Percentiles rank a stretch among this genome's conserved stretches.
phyloP scores from a whole-genome alignment of 2,329 filamentous ascomycete species.

The Xylariomycetidae sp. region DNA sequence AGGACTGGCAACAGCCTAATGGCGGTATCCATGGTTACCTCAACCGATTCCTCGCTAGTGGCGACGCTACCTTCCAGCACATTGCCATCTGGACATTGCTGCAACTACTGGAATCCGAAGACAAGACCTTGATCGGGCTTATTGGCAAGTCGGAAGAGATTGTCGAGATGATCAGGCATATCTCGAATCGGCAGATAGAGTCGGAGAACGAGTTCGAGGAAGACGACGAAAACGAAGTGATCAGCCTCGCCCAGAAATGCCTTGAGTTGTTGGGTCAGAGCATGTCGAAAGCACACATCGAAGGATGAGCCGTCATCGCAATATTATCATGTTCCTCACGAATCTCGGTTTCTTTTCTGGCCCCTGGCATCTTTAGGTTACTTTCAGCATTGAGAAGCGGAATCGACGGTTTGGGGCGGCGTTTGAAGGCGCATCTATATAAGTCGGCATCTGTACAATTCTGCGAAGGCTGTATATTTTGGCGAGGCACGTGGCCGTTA shows the following conservation, averaged over 20 bases:
- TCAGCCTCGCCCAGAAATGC: slow-evolving; percentile 83
- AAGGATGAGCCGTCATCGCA: slow-evolving; percentile 48
- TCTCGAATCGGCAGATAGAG: slow-evolving; percentile 83
- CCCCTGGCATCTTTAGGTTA: slow-evolving; percentile 22
- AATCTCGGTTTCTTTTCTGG: slow-evolving; percentile 19
- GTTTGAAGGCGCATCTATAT: slow-evolving; percentile 37
- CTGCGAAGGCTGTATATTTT: slow-evolving; percentile 17
- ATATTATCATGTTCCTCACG: slow-evolving; percentile 5
- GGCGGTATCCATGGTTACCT: slow-evolving; percentile 96
- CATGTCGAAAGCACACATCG: slow-evolving; percentile 73
- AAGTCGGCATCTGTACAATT: slow-evolving; percentile 26
- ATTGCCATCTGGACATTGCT: slow-evolving; percentile 98
- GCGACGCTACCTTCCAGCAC: slow-evolving; percentile 96
- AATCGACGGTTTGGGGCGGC: slow-evolving; percentile 33
- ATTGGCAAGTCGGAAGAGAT: slow-evolving; percentile 90
- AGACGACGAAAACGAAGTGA: slow-evolving; percentile 88
- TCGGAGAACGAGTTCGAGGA: slow-evolving; percentile 81
- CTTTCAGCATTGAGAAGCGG: slow-evolving; percentile 27
- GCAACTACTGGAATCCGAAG: slow-evolving; percentile 91
- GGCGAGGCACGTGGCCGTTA: no score
- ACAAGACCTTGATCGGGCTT: slow-evolving; percentile 77
- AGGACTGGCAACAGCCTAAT: slow-evolving; percentile 87
- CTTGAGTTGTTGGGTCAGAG: slow-evolving; percentile 77
- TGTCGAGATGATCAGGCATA: slow-evolving; percentile 83
- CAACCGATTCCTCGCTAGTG: slow-evolving; percentile 84